Evolutionary conservation across 345 rosid species (phyloP), one percentile per base, ranked within the genome.

Genomic region (Capsella bursapastoris): DNA sequence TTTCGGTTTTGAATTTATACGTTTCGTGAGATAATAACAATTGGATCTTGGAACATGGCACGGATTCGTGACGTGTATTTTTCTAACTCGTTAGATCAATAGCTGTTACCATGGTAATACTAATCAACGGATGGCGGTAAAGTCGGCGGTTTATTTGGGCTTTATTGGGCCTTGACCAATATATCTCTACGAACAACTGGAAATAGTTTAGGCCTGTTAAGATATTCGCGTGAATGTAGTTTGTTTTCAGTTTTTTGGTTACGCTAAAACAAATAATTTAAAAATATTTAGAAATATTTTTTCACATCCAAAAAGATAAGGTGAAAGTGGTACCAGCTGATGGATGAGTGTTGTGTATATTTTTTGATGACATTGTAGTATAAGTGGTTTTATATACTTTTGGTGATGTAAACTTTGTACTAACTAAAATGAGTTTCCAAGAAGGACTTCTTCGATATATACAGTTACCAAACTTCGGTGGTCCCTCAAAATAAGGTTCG

Each of bases 371-470:
- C 9, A 48, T 8, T 43, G 14, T 63, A 3, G 38, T 64, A 27
- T 40, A 73, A 64, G 71, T 51, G 47, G 53, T 18, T 14, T 13
- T 48, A 25, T 57, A 47, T 34, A 25, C 66, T 70, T 70, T 70
- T 25, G 66, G 59, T 70, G 74, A 70, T 63, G 37, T 18, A 45
- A 64, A 55, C 70, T 64, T 56, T 64, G 57, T 34, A 64, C 14
- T 29, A 64, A 31, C 71, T 44, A 34, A 22, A 22, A 44, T n/a
- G 57, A 53, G 57, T 64, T 43, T 44, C 75, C 6, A 70, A 47
- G 57, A 57, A 34, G 1, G 37, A 58, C 35, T 18, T 9, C n/a
- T 48, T 35, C 41, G 16, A 72, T 11, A 63, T 31, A 51, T 8
- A 63, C 44, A 43, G 48, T 43, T 22, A 34, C 52, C 66, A 66